These are phyloP conservation scores for Boletus bicolor DNA, from an alignment of 768 basidiomycete genomes.

Conservation along the genomic window DNA sequence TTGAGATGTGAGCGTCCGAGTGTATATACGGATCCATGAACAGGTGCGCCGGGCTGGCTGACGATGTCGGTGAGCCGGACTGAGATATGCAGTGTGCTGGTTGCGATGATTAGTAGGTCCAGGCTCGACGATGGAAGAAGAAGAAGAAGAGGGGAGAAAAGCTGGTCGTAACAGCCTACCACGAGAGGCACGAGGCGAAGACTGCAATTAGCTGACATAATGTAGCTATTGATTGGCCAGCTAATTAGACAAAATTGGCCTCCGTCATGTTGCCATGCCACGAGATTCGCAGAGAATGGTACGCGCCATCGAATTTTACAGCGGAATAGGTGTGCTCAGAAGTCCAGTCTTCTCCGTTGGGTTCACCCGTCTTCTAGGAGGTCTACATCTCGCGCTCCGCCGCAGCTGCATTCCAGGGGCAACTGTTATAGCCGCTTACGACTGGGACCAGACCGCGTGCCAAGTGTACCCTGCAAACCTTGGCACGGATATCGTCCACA, in stretches of 20 bases:
- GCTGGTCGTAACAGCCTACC: not conserved
- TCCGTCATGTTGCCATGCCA: not conserved
- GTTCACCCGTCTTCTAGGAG: constrained; percentile 44
- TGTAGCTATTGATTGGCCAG: constrained; percentile 6
- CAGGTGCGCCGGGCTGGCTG: not conserved
- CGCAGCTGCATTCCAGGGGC: constrained; percentile 46
- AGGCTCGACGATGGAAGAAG: constrained; percentile 1
- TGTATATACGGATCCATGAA: constrained; percentile 9
- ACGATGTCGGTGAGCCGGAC: not conserved
- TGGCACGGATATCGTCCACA: constrained; percentile 44
- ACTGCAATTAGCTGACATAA: constrained; percentile 24
- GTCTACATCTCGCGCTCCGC: constrained; percentile 64
- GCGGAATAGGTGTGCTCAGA: constrained; percentile 60
- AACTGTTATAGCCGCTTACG: constrained; percentile 63
- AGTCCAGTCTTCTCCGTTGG: not conserved
- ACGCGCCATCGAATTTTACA: constrained; percentile 63
- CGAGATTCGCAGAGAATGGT: constrained; percentile 9
- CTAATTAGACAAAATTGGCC: constrained; percentile 1
- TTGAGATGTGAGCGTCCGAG: constrained; percentile 2
- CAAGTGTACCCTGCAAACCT: constrained; percentile 66
- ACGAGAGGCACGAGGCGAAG: constrained; percentile 13
- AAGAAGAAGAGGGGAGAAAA: constrained; percentile 1
- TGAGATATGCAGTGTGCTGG: not conserved
- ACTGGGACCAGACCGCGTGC: constrained; percentile 78
- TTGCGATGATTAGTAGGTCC: not conserved